phyloP scores from a whole-genome alignment of 2,329 filamentous ascomycete species.

The Microsporum canis region DNA sequence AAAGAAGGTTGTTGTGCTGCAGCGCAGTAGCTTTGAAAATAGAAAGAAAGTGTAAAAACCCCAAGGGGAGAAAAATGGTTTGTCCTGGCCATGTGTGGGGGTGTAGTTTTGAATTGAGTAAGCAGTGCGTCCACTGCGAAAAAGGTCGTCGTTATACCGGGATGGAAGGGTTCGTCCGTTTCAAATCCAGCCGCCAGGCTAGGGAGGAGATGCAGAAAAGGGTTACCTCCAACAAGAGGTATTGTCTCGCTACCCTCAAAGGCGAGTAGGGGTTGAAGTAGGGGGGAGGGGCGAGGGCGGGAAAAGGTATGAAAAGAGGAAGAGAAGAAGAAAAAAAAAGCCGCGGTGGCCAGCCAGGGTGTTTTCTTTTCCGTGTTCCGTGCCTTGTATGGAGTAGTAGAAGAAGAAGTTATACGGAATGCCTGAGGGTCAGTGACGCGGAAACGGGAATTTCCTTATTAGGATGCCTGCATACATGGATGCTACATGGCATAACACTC shows the following conservation, averaged over 20 bases:
- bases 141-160: not conserved
- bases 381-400: not conserved
- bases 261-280: not conserved
- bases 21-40: not conserved
- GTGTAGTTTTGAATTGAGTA: not conserved
- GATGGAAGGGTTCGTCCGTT: not conserved
- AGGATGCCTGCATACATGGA: conserved; percentile 3
- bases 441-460: conserved; percentile 2
- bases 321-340: not conserved
- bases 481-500: not conserved
- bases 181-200: not conserved
- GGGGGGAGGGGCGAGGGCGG: not conserved
- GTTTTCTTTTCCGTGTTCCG: not conserved
- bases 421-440: not conserved
- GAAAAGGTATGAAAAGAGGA: not conserved
- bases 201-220: not conserved
- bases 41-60: not conserved
- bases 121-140: not conserved
- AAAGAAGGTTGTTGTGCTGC: not conserved
- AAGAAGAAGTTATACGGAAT: not conserved
- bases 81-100: not conserved
- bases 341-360: not conserved
- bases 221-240: not conserved
- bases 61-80: not conserved
- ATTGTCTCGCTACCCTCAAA: not conserved